Evolutionary conservation across 495 filamentous ascomycete species (phyloP).

Genomic region (Podospora bellae-mahoneyi): DNA sequence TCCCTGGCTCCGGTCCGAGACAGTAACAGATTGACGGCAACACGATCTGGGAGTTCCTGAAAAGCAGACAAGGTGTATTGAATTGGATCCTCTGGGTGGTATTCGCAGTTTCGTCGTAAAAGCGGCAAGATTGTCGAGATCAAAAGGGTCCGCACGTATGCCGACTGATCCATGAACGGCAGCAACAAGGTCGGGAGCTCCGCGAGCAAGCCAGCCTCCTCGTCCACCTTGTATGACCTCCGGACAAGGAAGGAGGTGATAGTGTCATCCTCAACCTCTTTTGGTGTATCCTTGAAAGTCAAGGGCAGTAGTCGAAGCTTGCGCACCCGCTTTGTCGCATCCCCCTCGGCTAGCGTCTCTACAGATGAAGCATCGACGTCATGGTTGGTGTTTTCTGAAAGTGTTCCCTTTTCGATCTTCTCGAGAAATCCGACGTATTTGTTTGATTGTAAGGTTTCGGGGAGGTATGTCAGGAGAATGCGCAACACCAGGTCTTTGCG

Average conservation of each 20-base stretch:
- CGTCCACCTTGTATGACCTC: slow-evolving; percentile 71
- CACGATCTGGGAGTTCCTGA: slow-evolving; percentile 58
- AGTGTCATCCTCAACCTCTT: slow-evolving; percentile 49
- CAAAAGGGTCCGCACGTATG: slow-evolving; percentile 67
- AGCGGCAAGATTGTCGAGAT: slow-evolving; percentile 76
- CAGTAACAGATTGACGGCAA: slow-evolving; percentile 65
- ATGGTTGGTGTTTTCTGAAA: slow-evolving; percentile 26
- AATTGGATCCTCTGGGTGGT: slow-evolving; percentile 60
- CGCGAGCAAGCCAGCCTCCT: slow-evolving; percentile 70
- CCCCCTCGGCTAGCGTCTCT: slow-evolving; percentile 57
- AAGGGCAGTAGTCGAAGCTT: slow-evolving; percentile 68
- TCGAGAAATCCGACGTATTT: slow-evolving; percentile 60
- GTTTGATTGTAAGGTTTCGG: slow-evolving; percentile 66
- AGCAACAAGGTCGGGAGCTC: slow-evolving; percentile 67
- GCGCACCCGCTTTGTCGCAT: slow-evolving; percentile 65
- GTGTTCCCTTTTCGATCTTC: slow-evolving; percentile 48
- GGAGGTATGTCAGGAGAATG: slow-evolving; percentile 80
- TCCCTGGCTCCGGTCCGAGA: slow-evolving; percentile 52
- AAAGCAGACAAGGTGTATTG: slow-evolving; percentile 57
- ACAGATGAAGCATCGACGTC: slow-evolving; percentile 59
- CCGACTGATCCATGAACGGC: slow-evolving; percentile 69
- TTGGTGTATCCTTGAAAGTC: slow-evolving; percentile 44
- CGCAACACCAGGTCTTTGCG: slow-evolving; percentile 67
- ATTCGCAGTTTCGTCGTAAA: slow-evolving; percentile 78
- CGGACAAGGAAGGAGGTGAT: slow-evolving; percentile 71